These are phyloP conservation scores for Amanita exitialis DNA, from an alignment of 768 basidiomycete species.

Conservation along the genomic window DNA sequence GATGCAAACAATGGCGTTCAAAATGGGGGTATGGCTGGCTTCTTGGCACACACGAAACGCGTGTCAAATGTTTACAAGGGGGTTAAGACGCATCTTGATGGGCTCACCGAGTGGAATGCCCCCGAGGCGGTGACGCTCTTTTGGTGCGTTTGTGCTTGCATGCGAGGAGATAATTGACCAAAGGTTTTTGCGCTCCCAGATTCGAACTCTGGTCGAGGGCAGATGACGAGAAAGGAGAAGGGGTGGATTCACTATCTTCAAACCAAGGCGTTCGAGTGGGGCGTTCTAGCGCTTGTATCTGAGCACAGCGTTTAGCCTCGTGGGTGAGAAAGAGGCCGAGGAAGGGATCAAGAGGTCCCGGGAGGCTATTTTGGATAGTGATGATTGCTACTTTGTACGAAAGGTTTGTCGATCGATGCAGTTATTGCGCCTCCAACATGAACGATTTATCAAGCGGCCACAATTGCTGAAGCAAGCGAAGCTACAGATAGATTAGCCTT, in stretches of 20 bases:
- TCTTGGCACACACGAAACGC: constrained; percentile 51
- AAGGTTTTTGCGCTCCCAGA: constrained; percentile 25
- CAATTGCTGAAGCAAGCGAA: no score
- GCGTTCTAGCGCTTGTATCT: constrained; percentile 84
- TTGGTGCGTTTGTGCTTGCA: constrained; percentile 39
- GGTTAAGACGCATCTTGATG: constrained; percentile 71
- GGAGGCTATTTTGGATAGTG: constrained; percentile 23
- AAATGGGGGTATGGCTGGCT: constrained; percentile 75
- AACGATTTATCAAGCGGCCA: no score
- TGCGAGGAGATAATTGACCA: not conserved
- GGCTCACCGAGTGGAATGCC: constrained; percentile 60
- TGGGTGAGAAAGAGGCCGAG: constrained; percentile 57
- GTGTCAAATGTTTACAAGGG: constrained; percentile 74
- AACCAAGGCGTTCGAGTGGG: constrained; percentile 65
- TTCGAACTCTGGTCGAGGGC: constrained; percentile 51
- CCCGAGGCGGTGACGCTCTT: constrained; percentile 87
- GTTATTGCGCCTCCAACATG: no score
- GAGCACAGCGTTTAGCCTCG: constrained; percentile 72
- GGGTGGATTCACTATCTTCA: constrained; percentile 54
- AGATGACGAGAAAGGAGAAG: constrained; percentile 32
- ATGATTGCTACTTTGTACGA: not conserved
- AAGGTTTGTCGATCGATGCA: no score
- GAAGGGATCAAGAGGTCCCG: constrained; percentile 58
- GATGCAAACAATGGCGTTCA: constrained; percentile 50
- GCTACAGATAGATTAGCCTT: no score